Percentiles rank a stretch among this genome's conserved stretches.
Evolutionary conservation across 495 filamentous ascomycete species (phyloP).

Genomic region (Aspergillus sclerotioniger): DNA sequence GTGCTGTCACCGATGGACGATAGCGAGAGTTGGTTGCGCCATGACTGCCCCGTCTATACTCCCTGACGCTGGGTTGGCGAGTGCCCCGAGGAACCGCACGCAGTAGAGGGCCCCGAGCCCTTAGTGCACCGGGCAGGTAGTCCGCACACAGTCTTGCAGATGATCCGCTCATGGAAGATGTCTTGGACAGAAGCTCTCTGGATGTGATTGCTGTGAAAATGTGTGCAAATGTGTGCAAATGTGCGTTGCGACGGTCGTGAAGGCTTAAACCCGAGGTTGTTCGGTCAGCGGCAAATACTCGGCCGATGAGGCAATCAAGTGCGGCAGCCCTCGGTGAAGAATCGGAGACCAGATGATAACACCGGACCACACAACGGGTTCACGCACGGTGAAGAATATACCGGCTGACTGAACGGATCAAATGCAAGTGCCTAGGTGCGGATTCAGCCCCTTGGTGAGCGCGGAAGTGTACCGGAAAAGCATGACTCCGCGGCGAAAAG

Average conservation of each 20-base stretch:
- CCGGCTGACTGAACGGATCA: neutral
- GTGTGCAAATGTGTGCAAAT: neutral
- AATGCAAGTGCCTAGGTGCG: neutral
- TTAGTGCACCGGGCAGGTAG: conserved; percentile 32
- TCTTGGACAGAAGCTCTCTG: neutral
- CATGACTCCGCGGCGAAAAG: conserved; percentile 20
- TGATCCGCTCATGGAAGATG: conserved; percentile 30
- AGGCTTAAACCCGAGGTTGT: conserved; percentile 4
- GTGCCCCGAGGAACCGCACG: conserved; percentile 20
- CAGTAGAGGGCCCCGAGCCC: conserved; percentile 21
- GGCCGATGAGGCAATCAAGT: conserved; percentile 6
- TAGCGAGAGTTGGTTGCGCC: neutral
- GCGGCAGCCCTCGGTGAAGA: conserved; percentile 2
- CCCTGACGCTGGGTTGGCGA: conserved; percentile 10
- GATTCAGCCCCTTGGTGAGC: neutral
- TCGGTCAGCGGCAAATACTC: conserved; percentile 10
- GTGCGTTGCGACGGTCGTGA: neutral
- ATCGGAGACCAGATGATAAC: conserved; percentile 1
- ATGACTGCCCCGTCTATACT: conserved; percentile 17
- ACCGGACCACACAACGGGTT: neutral
- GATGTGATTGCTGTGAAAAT: neutral
- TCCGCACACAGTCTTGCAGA: conserved; percentile 36
- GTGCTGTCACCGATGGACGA: neutral
- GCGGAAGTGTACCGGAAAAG: neutral
- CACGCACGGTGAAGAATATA: neutral